Evolutionary conservation across 441 rosid species (phyloP).

Genomic region (Adansonia rubrostipa): DNA sequence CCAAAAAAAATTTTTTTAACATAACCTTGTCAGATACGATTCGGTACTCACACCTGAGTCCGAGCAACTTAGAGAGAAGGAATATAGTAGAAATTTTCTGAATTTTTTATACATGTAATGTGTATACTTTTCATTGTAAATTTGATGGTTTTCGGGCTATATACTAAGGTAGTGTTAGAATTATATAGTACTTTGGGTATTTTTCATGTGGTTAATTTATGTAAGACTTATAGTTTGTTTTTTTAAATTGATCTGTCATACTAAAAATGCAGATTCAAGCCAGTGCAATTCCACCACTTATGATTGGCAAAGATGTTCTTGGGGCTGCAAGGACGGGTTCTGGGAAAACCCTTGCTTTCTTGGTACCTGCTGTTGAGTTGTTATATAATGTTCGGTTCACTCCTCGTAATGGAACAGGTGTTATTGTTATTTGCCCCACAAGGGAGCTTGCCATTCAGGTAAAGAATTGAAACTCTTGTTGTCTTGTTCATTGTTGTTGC

Average conservation of each 20-base stretch:
- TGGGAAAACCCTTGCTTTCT: conserved; percentile 94
- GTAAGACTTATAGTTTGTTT: neutral
- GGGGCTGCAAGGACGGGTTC: conserved; percentile 99
- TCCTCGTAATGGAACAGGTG: conserved; percentile 88
- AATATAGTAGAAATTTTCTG: no score
- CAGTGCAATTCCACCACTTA: conserved; percentile 74
- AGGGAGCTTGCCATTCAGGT: conserved; percentile 99
- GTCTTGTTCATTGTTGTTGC: neutral
- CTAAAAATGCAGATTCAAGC: conserved; percentile 79
- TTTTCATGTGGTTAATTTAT: neutral
- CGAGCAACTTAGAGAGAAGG: no score
- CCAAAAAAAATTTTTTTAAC: no score
- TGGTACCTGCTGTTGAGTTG: conserved; percentile 91
- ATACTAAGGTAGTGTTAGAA: neutral
- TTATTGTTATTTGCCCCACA: conserved; percentile 90
- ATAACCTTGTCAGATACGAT: no score
- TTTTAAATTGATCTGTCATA: neutral
- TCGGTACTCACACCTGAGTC: no score
- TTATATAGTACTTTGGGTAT: neutral
- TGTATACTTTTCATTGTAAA: neutral
- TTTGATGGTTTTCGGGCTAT: neutral
- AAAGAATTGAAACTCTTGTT: neutral
- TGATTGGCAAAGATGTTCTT: conserved; percentile 84
- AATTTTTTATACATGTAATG: neutral
- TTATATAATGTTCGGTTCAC: conserved; percentile 62